Evolutionary conservation across 495 filamentous ascomycete genomes (phyloP).

Genomic region (Aspergillus bertholletiae): DNA sequence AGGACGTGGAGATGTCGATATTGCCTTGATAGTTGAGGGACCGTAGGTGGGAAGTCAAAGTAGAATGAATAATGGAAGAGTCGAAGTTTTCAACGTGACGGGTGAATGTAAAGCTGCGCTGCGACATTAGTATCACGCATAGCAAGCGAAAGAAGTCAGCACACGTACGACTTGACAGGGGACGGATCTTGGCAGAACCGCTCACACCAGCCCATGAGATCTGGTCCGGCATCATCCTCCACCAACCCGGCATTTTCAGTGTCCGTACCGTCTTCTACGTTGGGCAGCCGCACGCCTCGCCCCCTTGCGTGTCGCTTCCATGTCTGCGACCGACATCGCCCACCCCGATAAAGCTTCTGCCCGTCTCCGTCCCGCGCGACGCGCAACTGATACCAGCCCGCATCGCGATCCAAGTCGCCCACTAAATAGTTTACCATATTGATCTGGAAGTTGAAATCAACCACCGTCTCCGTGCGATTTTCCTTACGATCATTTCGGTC

Average conservation of each 20-base stretch:
- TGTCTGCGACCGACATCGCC: conserved; percentile 16
- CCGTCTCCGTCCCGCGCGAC: conserved; percentile 27
- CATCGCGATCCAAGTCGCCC: conserved; percentile 15
- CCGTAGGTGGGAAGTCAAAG: conserved; percentile 38
- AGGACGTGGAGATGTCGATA: conserved; percentile 17
- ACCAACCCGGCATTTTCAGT: conserved; percentile 5
- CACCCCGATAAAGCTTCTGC: conserved; percentile 28
- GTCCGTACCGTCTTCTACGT: conserved; percentile 7
- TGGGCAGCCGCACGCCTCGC: conserved; percentile 12
- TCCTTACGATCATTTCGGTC: conserved; percentile 20
- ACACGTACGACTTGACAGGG: conserved; percentile 38
- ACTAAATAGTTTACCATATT: conserved; percentile 34
- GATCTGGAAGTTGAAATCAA: conserved; percentile 39
- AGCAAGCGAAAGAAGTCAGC: not conserved
- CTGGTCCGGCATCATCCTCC: conserved; percentile 10
- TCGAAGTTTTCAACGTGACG: conserved; percentile 36
- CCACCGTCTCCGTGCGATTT: conserved; percentile 25
- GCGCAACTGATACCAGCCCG: conserved; percentile 15
- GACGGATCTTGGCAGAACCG: conserved; percentile 37
- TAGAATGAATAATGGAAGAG: conserved; percentile 21
- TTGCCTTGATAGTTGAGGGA: conserved; percentile 39
- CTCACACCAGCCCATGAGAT: conserved; percentile 36
- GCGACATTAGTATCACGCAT: not conserved
- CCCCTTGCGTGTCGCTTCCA: conserved; percentile 14
- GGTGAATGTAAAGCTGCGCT: conserved; percentile 35